A percentile compares a stretch with the other conserved stretches of the same genome.
phyloP scores from a whole-genome alignment of 805 yeast species.

The Starmerella sp. region DNA sequence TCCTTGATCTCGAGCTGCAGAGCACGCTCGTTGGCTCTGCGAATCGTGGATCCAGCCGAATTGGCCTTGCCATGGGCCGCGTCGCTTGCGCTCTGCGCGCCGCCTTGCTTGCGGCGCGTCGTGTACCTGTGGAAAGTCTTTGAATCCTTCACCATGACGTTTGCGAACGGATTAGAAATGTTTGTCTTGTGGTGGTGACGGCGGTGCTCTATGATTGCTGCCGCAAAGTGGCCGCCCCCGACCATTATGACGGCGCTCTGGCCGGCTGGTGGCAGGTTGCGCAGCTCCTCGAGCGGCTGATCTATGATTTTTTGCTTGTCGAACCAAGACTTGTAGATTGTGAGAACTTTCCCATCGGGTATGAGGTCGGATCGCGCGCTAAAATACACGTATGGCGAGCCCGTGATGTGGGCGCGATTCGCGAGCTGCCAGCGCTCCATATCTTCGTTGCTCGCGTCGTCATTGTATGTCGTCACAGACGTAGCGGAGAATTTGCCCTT shows the following conservation, averaged over 20 bases:
- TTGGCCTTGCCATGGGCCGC: constrained; percentile 90
- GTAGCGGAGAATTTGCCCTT: constrained; percentile 29
- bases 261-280: constrained; percentile 29
- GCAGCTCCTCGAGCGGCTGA: constrained; percentile 43
- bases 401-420: constrained; percentile 26
- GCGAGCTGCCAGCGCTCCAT: constrained; percentile 19
- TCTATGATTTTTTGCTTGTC: constrained; percentile 31
- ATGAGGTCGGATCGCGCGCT: constrained; percentile 31
- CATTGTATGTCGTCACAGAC: constrained; percentile 38
- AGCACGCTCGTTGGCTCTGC: constrained; percentile 84
- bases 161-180: constrained; percentile 45
- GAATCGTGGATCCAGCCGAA: constrained; percentile 83
- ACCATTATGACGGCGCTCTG: constrained; percentile 77
- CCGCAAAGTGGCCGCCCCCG: constrained; percentile 98
- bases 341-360: constrained; percentile 42
- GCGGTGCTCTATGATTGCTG: constrained; percentile 73
- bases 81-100: constrained; percentile 87
- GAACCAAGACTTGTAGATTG: constrained; percentile 57
- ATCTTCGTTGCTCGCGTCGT: constrained; percentile 13
- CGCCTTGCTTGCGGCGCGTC: constrained; percentile 95
- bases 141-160: constrained; percentile 43
- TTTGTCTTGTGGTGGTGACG: constrained; percentile 37
- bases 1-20: constrained; percentile 67
- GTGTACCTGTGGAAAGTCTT: constrained; percentile 92
- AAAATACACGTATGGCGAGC: constrained; percentile 58